phyloP scores from a whole-genome alignment of 2,329 filamentous ascomycete species.

The Alternaria triticimaculans region DNA sequence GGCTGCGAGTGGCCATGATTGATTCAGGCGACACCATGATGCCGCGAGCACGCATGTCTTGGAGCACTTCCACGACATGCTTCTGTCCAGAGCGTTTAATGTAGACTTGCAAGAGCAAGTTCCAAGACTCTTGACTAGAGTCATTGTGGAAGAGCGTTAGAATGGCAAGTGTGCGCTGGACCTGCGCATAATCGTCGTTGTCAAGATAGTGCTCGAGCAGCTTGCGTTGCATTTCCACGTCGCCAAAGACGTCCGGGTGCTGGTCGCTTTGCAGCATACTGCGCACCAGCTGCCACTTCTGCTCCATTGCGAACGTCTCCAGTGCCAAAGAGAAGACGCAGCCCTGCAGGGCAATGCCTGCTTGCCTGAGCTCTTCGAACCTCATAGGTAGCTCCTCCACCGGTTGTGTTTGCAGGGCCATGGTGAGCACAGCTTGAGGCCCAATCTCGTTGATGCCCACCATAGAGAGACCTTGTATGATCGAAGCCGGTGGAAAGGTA shows the following conservation, averaged over 20 bases:
- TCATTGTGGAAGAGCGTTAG: slow-evolving; percentile 54
- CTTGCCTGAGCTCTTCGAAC: slow-evolving; percentile 65
- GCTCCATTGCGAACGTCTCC: slow-evolving; percentile 65
- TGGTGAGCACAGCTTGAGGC: slow-evolving; percentile 76
- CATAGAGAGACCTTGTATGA: slow-evolving; percentile 72
- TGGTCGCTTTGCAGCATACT: slow-evolving; percentile 66
- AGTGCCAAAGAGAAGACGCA: slow-evolving; percentile 72
- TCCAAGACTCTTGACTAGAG: slow-evolving; percentile 51
- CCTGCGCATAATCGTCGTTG: slow-evolving; percentile 58
- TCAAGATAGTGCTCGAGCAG: slow-evolving; percentile 61
- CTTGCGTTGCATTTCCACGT: slow-evolving; percentile 60
- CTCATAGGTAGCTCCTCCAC: slow-evolving; percentile 63
- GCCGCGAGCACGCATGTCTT: slow-evolving; percentile 58
- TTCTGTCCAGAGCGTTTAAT: slow-evolving; percentile 34
- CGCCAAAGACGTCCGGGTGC: slow-evolving; percentile 69
- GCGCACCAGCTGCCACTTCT: slow-evolving; percentile 60
- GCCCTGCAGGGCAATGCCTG: slow-evolving; percentile 67
- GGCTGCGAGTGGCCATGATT: slow-evolving; percentile 48
- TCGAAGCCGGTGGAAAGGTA: slow-evolving; percentile 74
- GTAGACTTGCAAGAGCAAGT: slow-evolving; percentile 55
- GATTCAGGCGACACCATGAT: slow-evolving; percentile 54
- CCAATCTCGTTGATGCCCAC: slow-evolving; percentile 77
- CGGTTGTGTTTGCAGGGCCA: slow-evolving; percentile 70
- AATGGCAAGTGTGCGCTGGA: slow-evolving; percentile 63
- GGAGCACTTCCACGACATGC: slow-evolving; percentile 46